Evolutionary conservation across 768 basidiomycete species (phyloP).

Genomic region (Naematelia encephala): DNA sequence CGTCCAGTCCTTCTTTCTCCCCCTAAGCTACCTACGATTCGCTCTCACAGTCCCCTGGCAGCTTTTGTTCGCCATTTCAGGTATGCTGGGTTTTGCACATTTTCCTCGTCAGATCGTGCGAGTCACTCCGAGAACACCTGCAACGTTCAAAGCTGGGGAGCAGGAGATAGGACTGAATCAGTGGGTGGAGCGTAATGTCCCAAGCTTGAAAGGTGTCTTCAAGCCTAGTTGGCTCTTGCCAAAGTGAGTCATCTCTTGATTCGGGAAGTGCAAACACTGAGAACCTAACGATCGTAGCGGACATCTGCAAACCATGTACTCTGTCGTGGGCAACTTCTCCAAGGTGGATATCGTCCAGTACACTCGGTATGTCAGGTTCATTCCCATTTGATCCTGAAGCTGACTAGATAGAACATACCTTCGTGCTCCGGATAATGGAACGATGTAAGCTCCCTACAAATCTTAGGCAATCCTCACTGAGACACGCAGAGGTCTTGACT

Average conservation of each 20-base stretch:
- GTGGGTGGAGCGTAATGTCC: constrained; percentile 41
- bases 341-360: constrained; percentile 53
- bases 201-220: constrained; percentile 40
- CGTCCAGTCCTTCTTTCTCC: background rate
- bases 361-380: constrained; percentile 36
- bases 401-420: constrained; percentile 45
- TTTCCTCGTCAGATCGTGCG: constrained; percentile 36
- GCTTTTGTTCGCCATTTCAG: constrained; percentile 25
- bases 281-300: constrained; percentile 33
- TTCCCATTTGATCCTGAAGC: background rate
- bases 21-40: background rate
- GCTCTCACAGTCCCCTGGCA: constrained; percentile 16
- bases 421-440: constrained; percentile 54
- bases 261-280: background rate
- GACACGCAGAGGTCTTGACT: constrained; percentile 37
- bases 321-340: constrained; percentile 51
- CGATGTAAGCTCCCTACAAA: constrained; percentile 37
- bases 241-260: constrained; percentile 33
- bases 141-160: background rate
- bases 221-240: constrained; percentile 50
- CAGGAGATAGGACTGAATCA: constrained; percentile 13
- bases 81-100: constrained; percentile 33
- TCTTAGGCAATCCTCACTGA: background rate
- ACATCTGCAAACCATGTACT: constrained; percentile 53
- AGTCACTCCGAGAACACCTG: constrained; percentile 24